Evolutionary conservation across 305 asterid species (phyloP).

Genomic region (Fraxinus baroniana): DNA sequence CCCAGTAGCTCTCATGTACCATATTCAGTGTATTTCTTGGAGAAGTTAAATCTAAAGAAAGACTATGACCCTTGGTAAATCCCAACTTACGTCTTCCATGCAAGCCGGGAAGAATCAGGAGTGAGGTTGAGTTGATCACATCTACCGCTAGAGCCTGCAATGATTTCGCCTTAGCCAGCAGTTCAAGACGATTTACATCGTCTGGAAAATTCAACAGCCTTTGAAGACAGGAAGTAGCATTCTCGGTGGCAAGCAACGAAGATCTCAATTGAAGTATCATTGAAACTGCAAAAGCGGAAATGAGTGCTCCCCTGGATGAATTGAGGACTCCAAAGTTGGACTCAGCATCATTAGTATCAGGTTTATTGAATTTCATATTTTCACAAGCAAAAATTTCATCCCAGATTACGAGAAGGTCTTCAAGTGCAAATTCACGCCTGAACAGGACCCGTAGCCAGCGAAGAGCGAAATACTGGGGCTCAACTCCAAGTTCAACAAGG

Average conservation of each 20-base stretch:
- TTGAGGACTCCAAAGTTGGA: slow-evolving; percentile 57
- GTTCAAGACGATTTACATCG: slow-evolving; percentile 56
- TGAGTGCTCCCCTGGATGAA: slow-evolving; percentile 85
- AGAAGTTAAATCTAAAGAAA: slow-evolving; percentile 57
- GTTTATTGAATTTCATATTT: slow-evolving; percentile 41
- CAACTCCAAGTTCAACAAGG: slow-evolving; percentile 91
- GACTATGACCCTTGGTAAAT: slow-evolving; percentile 53
- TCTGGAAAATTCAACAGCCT: slow-evolving; percentile 81
- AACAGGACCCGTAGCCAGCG: slow-evolving; percentile 94
- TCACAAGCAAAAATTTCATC: slow-evolving; percentile 78
- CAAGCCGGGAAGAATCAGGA: slow-evolving; percentile 39
- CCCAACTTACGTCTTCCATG: slow-evolving; percentile 45
- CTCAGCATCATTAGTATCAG: slow-evolving; percentile 34
- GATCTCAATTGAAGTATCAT: slow-evolving; percentile 83
- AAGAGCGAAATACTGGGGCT: slow-evolving; percentile 89
- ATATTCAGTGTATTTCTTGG: slow-evolving; percentile 57
- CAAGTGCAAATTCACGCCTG: slow-evolving; percentile 91
- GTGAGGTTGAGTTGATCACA: slow-evolving; percentile 51
- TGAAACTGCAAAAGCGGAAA: slow-evolving; percentile 91
- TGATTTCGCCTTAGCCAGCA: slow-evolving; percentile 71
- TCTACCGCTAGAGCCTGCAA: slow-evolving; percentile 65
- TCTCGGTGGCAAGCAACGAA: slow-evolving; percentile 89
- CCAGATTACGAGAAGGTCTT: slow-evolving; percentile 79
- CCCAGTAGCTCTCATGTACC: slow-evolving; percentile 91
- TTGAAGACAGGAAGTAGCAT: slow-evolving; percentile 83